phyloP scores from a whole-genome alignment of 306 rosid genomes.

The Malus domestica region ASM211411v1 NC_041804.1:25081501-25082000 shows the following conservation, averaged over 20 bases:
- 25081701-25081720: neutral
- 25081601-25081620: neutral
- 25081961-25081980: neutral
- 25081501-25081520: neutral
- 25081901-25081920: neutral
- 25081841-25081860: neutral
- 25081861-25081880: neutral
- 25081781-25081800: neutral
- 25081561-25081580: neutral
- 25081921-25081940: neutral
- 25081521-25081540: neutral
- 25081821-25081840: neutral
- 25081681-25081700: neutral
- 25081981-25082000: neutral
- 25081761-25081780: neutral
- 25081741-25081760: neutral
- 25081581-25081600: neutral
- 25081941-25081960: neutral
- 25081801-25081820: neutral
- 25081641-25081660: neutral
- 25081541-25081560: neutral
- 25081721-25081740: neutral
- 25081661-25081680: neutral
- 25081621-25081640: neutral
- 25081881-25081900: neutral